These are phyloP conservation scores for Penicillium verrucosum DNA, from an alignment of 2,329 filamentous ascomycete genomes.

Conservation along the genomic window DNA sequence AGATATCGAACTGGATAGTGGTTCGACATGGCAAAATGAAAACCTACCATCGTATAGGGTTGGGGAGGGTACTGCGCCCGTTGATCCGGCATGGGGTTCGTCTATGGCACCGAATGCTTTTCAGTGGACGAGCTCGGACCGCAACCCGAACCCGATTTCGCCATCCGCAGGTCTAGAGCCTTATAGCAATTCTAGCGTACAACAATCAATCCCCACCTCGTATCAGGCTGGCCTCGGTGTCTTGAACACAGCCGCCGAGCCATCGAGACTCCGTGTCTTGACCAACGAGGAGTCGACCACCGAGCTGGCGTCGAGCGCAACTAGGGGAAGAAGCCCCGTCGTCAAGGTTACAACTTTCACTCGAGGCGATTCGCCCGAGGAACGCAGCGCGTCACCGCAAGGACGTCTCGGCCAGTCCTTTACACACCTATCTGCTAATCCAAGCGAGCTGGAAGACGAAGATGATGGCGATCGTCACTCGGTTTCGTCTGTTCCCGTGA, in stretches of 20 bases:
- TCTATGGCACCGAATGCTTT: slow-evolving; percentile 21
- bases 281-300: not conserved
- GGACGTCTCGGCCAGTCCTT: slow-evolving; percentile 35
- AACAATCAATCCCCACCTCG: slow-evolving; percentile 22
- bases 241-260: not conserved
- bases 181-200: slow-evolving; percentile 14
- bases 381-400: slow-evolving; percentile 15
- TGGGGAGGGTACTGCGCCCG: slow-evolving; percentile 7
- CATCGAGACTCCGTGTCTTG: slow-evolving; percentile 10
- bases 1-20: slow-evolving; percentile 17
- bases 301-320: slow-evolving; percentile 18
- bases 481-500: slow-evolving; percentile 19
- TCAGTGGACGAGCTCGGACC: slow-evolving; percentile 35
- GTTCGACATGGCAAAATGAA: slow-evolving; percentile 10
- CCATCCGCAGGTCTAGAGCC: slow-evolving; percentile 16
- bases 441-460: slow-evolving; percentile 27
- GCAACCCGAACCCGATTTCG: slow-evolving; percentile 31
- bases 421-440: slow-evolving; percentile 35
- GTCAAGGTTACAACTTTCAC: slow-evolving; percentile 44
- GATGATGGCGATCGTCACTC: slow-evolving; percentile 20
- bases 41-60: slow-evolving; percentile 10
- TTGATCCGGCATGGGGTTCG: slow-evolving; percentile 15
- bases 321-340: slow-evolving; percentile 41
- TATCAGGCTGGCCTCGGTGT: slow-evolving; percentile 8
- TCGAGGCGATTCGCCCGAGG: slow-evolving; percentile 44